Conservation (phyloP, 257 asterid genomes). For the Handroanthus guayacan region DNA sequence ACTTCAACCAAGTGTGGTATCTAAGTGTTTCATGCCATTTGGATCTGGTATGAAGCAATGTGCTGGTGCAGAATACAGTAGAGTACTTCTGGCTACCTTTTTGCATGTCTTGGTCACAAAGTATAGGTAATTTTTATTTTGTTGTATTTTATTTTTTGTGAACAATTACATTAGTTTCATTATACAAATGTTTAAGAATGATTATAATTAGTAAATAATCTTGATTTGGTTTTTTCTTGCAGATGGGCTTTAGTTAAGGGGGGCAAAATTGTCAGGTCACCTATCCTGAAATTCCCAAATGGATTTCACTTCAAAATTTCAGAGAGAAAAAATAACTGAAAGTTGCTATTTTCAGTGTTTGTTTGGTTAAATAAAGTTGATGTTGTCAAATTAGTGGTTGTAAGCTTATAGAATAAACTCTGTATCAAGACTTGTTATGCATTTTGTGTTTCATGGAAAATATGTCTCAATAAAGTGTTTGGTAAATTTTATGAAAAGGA, state of each 20-base stretch:
- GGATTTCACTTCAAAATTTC: slow-evolving; percentile 76
- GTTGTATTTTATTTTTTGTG: too few relatives aligned
- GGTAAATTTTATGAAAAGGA: too few relatives aligned
- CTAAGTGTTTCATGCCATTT: slow-evolving; percentile 80
- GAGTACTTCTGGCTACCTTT: slow-evolving; percentile 72
- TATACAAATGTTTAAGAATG: too few relatives aligned
- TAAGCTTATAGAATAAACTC: too few relatives aligned
- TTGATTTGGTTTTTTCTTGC: neutral
- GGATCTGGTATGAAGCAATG: slow-evolving; percentile 91
- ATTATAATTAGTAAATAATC: too few relatives aligned
- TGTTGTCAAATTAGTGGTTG: neutral
- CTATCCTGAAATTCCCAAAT: slow-evolving; percentile 77
- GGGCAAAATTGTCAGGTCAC: slow-evolving; percentile 75
- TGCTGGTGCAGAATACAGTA: slow-evolving; percentile 89
- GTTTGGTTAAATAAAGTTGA: neutral
- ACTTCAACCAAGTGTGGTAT: slow-evolving; percentile 44
- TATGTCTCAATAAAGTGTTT: too few relatives aligned
- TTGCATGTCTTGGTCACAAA: slow-evolving; percentile 77
- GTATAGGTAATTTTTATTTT: slow-evolving; percentile 52
- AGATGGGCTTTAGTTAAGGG: slow-evolving; percentile 75
- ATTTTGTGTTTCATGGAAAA: too few relatives aligned
- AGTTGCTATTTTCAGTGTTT: neutral
- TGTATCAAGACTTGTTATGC: too few relatives aligned
- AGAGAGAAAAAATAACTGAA: slow-evolving; percentile 32
- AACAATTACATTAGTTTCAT: neutral